These are phyloP conservation scores for Sugiyamaella qingdaonensis DNA, from an alignment of 805 yeast species.

Conservation along the genomic window DNA sequence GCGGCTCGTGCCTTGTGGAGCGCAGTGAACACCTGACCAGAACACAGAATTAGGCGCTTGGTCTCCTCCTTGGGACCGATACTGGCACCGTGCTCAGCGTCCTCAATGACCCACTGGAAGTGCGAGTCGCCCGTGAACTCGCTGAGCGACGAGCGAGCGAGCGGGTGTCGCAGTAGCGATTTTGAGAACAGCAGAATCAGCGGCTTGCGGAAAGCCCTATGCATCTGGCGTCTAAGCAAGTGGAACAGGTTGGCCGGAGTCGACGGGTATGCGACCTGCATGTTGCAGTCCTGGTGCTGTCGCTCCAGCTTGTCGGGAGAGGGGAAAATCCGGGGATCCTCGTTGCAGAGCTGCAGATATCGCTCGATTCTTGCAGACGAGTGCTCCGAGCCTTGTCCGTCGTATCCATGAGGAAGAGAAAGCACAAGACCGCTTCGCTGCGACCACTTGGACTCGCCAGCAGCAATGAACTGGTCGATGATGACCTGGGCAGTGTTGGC, in stretches of 20 bases:
- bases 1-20: conserved; percentile 83
- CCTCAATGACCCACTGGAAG: conserved; percentile 96
- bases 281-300: conserved; percentile 98
- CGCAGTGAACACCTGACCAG: conserved; percentile 95
- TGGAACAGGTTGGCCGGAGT: conserved; percentile 98
- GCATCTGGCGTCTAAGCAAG: conserved; percentile 96
- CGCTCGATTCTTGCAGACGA: conserved; percentile 97
- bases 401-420: conserved; percentile 98
- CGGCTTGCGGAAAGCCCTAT: conserved; percentile 92
- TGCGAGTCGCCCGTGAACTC: conserved; percentile 91
- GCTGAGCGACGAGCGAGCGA: conserved; percentile 77
- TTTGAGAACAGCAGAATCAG: conserved; percentile 85
- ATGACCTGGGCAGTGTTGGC: conserved; percentile 99
- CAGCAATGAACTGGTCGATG: conserved; percentile 91
- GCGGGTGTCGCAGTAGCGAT: conserved; percentile 91
- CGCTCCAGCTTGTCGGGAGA: conserved; percentile 80
- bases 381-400: conserved; percentile 99
- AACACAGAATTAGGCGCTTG: conserved; percentile 75
- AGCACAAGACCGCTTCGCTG: conserved; percentile 96
- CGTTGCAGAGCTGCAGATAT: conserved; percentile 91
- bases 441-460: conserved; percentile 98
- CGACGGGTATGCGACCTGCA: conserved; percentile 97
- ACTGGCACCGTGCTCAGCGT: conserved; percentile 73
- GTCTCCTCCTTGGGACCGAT: conserved; percentile 77
- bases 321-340: conserved; percentile 95